These are phyloP conservation scores for bread wheat (Triticum aestivum) DNA, from an alignment of 176 grass and related monocot species.

Conservation along the genomic window DNA sequence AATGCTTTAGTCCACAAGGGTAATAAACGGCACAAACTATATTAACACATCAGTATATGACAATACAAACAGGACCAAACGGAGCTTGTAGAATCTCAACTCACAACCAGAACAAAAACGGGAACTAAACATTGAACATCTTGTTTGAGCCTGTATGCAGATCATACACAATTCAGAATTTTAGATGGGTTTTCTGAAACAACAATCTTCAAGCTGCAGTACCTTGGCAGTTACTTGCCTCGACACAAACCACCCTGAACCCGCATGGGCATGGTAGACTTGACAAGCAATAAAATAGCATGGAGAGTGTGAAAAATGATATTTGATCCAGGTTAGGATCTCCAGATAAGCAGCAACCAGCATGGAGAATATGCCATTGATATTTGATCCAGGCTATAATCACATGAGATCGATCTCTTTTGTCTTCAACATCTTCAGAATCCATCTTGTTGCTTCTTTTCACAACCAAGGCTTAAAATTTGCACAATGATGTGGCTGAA, in stretches of 20 bases:
- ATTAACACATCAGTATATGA: not conserved
- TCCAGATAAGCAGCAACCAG: slow-evolving; percentile 3
- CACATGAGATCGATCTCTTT: slow-evolving; percentile 6
- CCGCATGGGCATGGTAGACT: not conserved
- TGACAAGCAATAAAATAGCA: not conserved
- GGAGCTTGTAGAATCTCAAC: not conserved
- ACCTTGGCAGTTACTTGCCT: not conserved
- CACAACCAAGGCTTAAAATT: slow-evolving; percentile 4
- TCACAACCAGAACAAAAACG: not conserved
- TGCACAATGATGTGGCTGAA: slow-evolving; percentile 17
- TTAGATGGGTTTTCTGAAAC: slow-evolving; percentile 1
- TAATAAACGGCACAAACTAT: not conserved
- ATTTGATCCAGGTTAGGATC: slow-evolving; percentile 18
- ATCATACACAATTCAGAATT: slow-evolving; percentile 2
- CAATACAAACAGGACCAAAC: not conserved
- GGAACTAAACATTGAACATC: not conserved
- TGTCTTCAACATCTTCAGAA: not conserved
- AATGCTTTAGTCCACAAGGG: not conserved
- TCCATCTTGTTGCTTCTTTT: slow-evolving; percentile 12
- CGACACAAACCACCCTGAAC: not conserved
- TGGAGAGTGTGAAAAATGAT: not conserved
- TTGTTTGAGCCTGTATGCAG: not conserved
- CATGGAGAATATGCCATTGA: not conserved
- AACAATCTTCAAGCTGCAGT: not conserved
- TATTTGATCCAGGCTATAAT: slow-evolving; percentile 16